Evolutionary conservation across 441 rosid genomes (phyloP).

Genomic region (Jatropha multifida): DNA sequence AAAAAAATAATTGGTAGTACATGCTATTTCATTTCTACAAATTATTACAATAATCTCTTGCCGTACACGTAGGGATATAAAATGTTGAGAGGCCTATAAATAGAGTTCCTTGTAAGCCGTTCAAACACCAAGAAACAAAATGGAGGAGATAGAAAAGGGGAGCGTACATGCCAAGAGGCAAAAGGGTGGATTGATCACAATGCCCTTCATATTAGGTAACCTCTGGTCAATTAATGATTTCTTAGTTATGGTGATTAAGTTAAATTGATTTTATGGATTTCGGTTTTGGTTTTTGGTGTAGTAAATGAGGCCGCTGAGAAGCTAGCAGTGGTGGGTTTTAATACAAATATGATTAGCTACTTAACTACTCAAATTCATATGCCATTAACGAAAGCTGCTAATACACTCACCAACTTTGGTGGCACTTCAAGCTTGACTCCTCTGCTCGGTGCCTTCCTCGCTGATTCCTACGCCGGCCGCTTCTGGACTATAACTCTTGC

Average conservation of each 20-base stretch:
- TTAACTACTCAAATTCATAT: slow-evolving; percentile 74
- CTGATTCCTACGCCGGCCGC: slow-evolving; percentile 77
- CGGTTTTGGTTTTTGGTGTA: slow-evolving; percentile 26
- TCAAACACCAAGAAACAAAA: slow-evolving; percentile 20
- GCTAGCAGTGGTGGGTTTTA: slow-evolving; percentile 84
- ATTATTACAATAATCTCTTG: background rate
- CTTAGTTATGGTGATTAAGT: background rate
- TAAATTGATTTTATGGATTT: background rate
- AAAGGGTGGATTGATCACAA: slow-evolving; percentile 78
- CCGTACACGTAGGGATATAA: background rate
- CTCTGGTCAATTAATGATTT: background rate
- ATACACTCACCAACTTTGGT: slow-evolving; percentile 82
- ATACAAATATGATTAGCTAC: slow-evolving; percentile 86
- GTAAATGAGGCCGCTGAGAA: slow-evolving; percentile 91
- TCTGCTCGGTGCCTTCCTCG: slow-evolving; percentile 79
- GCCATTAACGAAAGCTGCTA: slow-evolving; percentile 93
- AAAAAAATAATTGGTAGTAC: no score
- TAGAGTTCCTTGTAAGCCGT: slow-evolving; percentile 5
- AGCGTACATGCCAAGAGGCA: slow-evolving; percentile 31
- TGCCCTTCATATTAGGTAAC: slow-evolving; percentile 94
- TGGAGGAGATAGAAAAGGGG: slow-evolving; percentile 33
- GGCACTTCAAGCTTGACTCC: slow-evolving; percentile 92
- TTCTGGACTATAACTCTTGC: slow-evolving; percentile 80
- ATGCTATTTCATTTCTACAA: no score
- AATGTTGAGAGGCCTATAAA: slow-evolving; percentile 17